Evolutionary conservation across 2,329 filamentous ascomycete species (phyloP), one percentile per base, ranked within the genome.

Genomic region (Pestalotiopsis sp.): DNA sequence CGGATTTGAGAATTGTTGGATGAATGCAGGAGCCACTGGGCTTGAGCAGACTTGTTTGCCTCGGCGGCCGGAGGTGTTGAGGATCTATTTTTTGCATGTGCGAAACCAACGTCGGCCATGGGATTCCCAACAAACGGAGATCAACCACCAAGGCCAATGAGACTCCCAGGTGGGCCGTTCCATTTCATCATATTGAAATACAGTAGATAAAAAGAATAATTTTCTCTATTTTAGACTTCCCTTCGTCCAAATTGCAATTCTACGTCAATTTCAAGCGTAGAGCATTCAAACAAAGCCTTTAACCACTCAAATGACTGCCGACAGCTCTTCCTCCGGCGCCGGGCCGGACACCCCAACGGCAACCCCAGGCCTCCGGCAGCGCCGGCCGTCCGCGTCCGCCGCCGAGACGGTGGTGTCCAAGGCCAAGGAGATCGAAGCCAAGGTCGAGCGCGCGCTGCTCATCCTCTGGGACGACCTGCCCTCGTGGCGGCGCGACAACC

Each of bases 381-480:
- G 66, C 66, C 58, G 61, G 66, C 60, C 72, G 27, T 76, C 73
- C 14, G 14, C n/a, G 9, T 76, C 77, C 49, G 70, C 77, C 56
- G 74, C 77, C 59, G 74, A 76, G 5, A 62, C 69, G 36, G 45
- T 78, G 56, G 68, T 73, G 5, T 62, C 75, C 23, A 68, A 75
- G 2, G 77, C 76, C 57, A 76, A 76, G 58, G 60, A 77, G 9
- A 73, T 81, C 67, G 85, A 87, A 70, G 71, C 76, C 6, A 82
- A 79, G 65, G 73, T 84, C 49, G 80, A 83, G 27, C 70, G 76
- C 3, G 78, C 82, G 1, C 77, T 86, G 4, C 82, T 87, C 41
- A 72, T 87, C n/a, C 78, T 83, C 68, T 90, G 87, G 87, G 85
- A 89, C 72, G 86, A 89, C 67, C 84, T 90, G 11, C 86, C 86